Base-by-base conservation (phyloP, 345 rosid genomes). In the Hypericum perforatum region DNA sequence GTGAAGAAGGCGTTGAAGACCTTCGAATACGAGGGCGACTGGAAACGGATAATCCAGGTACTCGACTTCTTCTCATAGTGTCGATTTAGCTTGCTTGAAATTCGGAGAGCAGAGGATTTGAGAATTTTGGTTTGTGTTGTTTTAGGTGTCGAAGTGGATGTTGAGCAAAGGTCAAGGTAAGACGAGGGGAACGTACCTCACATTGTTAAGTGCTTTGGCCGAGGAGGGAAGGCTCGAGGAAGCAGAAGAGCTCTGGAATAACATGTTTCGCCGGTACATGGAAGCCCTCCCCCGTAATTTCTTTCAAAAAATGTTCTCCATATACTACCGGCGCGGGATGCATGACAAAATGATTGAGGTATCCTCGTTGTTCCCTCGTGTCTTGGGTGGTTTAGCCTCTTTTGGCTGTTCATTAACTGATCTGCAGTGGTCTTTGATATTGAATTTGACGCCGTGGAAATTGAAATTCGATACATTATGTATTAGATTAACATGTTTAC, bases 11-110 rank as follows among this genome's bases (percentile, higher is more conserved):
- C 98, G n/a, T 64, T 85, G 70, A 84, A 70, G 70, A 65, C 65
- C 60, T 92, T 91, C 12, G 94, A 91, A 76, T 55, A 71, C 39
- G 74, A 82, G 46, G 75, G 70, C 54, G 92, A 91, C 12, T 87
- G 96, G 96, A 87, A 87, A 80, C 80, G 89, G 80, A 76, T 91
- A 68, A 81, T 91, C 60, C 94, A 91, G 90, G 95, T 85, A 56
- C 7, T 38, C 7, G 8, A 11, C 29, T 50, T 7, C 5, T 22
- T 6, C 9, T 37, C 9, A 37, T 36, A 41, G 9, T 7, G n/a
- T 29, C 39, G 15, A 5, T 5, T 29, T 37, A 36, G 39, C 29
- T 11, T 37, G 9, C 43, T 9, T n/a, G n/a, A n/a, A n/a, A n/a
- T n/a, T n/a, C n/a, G n/a, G n/a, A n/a, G n/a, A n/a, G n/a, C n/a